Evolutionary conservation across 495 filamentous ascomycete genomes (phyloP), one percentile per base, ranked within the genome.

Genomic region (Aspergillus nidulans): DNA sequence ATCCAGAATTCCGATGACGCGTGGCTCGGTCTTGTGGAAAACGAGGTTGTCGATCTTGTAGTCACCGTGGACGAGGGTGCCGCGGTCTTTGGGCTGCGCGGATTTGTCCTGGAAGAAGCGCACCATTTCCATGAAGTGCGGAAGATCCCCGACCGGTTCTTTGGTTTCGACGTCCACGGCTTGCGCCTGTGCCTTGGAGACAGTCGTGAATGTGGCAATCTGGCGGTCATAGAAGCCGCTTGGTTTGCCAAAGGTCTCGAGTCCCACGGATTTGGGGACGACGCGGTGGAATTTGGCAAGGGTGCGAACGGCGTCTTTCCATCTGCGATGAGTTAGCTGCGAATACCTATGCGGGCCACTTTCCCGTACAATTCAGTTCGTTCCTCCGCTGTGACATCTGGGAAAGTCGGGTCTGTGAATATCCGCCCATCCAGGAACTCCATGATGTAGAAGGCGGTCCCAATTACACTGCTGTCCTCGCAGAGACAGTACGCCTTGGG

Each of bases 31-130:
- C 71, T 87, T 85, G 70, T 95, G 90, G 68, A 92, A 98, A 41
- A 98, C 87, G 54, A 97, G 73, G 62, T 98, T 98, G 69, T 98
- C 94, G 63, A 98, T 92, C 73, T 98, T 98, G 75, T 92, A 98
- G 63, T 98, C 94, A 23, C 94, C 94, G 63, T 98, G 94, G 23
- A 98, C 84, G 19, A 96, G 76, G 2, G 85, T 86, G 20, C 81
- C 84, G 39, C 88, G 77, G 62, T 97, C 92, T 26, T 76, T 77
- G 2, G 94, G 92, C 65, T 95, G 90, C 26, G 73, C 78, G 4
- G 64, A 40, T 53, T 76, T 81, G 56, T 72, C 69, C 53, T 82
- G 72, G 69, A 97, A 96, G 73, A 92, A 96, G 2, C 64, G 66
- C 53, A 92, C 80, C 74, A 95, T 87, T 26, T 89, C 87, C 19